These are phyloP conservation scores for Calendula officinalis DNA, from an alignment of 129 eudicot species.

Conservation along the genomic window DNA sequence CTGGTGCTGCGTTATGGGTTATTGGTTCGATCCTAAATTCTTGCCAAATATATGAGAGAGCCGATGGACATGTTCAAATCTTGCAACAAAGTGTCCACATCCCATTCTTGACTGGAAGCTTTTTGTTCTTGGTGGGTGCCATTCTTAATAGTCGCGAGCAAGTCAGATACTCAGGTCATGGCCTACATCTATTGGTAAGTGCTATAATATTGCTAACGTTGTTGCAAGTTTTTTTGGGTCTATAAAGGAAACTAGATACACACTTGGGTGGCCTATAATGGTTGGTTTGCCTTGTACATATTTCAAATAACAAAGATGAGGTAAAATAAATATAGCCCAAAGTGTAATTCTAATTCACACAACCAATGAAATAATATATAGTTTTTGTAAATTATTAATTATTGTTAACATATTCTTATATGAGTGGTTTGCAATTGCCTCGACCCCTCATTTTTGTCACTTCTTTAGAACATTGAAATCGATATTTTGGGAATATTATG, in stretches of 20 bases:
- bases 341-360: too few species aligned
- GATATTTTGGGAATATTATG: background rate
- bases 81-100: slow-evolving; percentile 73
- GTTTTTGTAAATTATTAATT: too few species aligned
- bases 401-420: too few species aligned
- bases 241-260: too few species aligned
- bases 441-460: background rate
- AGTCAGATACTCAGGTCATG: slow-evolving; percentile 39
- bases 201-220: too few species aligned
- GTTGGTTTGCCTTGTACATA: background rate
- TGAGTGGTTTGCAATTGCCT: too few species aligned
- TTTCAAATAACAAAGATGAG: too few species aligned
- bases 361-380: too few species aligned
- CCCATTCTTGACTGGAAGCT: slow-evolving; percentile 79
- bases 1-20: slow-evolving; percentile 71
- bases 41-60: slow-evolving; percentile 87
- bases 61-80: slow-evolving; percentile 90
- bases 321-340: too few species aligned
- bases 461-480: background rate
- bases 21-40: slow-evolving; percentile 78
- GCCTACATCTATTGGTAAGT: slow-evolving; percentile 54
- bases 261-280: background rate
- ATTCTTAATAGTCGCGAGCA: slow-evolving; percentile 53
- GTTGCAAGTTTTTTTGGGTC: too few species aligned
- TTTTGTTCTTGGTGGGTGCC: slow-evolving; percentile 65